phyloP scores from a whole-genome alignment of 164 flowering plant species.

The Santalum album region DNA sequence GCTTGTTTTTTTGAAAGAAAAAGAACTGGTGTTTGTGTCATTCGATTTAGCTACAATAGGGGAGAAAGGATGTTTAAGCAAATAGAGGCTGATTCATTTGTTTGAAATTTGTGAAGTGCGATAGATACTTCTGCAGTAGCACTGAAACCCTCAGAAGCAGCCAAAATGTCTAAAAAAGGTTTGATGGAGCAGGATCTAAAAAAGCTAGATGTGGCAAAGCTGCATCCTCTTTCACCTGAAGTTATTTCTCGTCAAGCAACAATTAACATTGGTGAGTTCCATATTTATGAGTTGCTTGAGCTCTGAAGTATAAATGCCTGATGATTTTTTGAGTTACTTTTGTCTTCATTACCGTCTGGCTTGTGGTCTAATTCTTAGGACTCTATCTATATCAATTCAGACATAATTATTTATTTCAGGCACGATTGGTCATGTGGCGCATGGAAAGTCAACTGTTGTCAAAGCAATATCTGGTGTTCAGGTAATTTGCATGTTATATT shows the following conservation, averaged over 20 bases:
- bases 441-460: slow-evolving; percentile 93
- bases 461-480: slow-evolving; percentile 96
- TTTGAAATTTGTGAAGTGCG: no score
- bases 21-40: no score
- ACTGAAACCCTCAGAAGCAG: background rate
- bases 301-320: background rate
- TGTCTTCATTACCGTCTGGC: no score
- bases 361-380: no score
- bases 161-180: slow-evolving; percentile 71
- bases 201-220: slow-evolving; percentile 69
- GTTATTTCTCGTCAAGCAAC: slow-evolving; percentile 95
- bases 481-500: slow-evolving; percentile 27
- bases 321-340: no score
- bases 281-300: background rate
- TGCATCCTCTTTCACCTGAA: slow-evolving; percentile 88
- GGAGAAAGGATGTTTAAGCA: no score
- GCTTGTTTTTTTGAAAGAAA: no score
- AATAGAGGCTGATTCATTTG: no score
- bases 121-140: no score
- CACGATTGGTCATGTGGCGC: slow-evolving; percentile 97
- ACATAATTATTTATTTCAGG: slow-evolving; percentile 26
- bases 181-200: slow-evolving; percentile 92
- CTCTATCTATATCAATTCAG: no score
- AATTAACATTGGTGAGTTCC: slow-evolving; percentile 64
- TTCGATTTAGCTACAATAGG: no score